phyloP scores from a whole-genome alignment of 2,329 filamentous ascomycete genomes.

The Apiospora saccharicola region DNA sequence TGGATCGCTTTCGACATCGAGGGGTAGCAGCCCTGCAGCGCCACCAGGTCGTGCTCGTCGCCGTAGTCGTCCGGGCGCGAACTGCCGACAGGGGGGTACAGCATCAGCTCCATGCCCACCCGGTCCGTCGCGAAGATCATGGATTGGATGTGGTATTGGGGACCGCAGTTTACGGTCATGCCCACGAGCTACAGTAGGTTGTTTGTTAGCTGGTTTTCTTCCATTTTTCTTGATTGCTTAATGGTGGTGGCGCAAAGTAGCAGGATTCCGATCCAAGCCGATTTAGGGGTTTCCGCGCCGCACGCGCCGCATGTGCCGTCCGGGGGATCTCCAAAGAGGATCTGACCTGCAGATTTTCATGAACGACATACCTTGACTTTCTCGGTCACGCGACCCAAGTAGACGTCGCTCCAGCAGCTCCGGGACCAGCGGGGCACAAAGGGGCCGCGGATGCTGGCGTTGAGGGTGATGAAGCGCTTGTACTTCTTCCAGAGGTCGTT shows the following conservation, averaged over 20 bases:
- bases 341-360: background rate
- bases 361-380: constrained; percentile 38
- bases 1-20: constrained; percentile 38
- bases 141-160: constrained; percentile 45
- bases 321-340: background rate
- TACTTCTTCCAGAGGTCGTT: constrained; percentile 45
- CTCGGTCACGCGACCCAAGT: constrained; percentile 41
- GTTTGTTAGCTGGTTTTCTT: background rate
- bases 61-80: constrained; percentile 38
- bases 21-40: constrained; percentile 42
- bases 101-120: constrained; percentile 46
- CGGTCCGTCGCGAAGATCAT: constrained; percentile 49
- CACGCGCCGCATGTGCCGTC: background rate
- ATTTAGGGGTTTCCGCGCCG: background rate
- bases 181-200: constrained; percentile 43
- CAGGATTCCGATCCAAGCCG: background rate
- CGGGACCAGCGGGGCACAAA: constrained; percentile 46
- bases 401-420: constrained; percentile 48
- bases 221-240: background rate
- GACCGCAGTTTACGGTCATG: constrained; percentile 46
- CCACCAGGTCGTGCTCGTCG: constrained; percentile 36
- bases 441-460: constrained; percentile 46
- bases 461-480: constrained; percentile 46
- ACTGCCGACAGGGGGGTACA: constrained; percentile 39
- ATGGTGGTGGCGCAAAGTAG: background rate